These are phyloP conservation scores for Lentithecium fluviatile DNA, from an alignment of 495 filamentous ascomycete species.

Conservation along the genomic window DNA sequence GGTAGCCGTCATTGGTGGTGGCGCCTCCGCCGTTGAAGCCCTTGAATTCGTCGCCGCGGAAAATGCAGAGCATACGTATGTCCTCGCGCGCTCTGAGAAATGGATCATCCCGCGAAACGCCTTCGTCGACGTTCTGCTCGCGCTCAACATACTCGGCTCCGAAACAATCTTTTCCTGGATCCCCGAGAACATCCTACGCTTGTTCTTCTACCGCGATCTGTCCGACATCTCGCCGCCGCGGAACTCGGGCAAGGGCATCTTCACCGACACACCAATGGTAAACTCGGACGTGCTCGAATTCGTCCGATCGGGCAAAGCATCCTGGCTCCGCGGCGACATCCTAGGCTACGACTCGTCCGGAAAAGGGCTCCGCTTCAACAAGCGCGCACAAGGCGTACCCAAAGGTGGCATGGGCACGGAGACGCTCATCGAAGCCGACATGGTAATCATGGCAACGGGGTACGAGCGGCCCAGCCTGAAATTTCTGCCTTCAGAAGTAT, in stretches of 20 bases:
- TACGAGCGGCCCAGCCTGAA: slow-evolving; percentile 68
- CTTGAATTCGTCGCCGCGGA: slow-evolving; percentile 73
- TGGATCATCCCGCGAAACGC: slow-evolving; percentile 86
- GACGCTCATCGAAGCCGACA: slow-evolving; percentile 63
- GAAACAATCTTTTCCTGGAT: slow-evolving; percentile 75
- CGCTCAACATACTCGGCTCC: slow-evolving; percentile 75
- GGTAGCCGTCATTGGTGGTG: slow-evolving; percentile 51
- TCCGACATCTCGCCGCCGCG: slow-evolving; percentile 65
- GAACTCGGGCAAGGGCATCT: slow-evolving; percentile 60
- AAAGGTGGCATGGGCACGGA: slow-evolving; percentile 68
- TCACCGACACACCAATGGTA: slow-evolving; percentile 82
- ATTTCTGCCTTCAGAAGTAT: slow-evolving; percentile 71
- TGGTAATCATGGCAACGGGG: slow-evolving; percentile 82
- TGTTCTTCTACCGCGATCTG: slow-evolving; percentile 85
- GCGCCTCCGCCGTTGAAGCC: slow-evolving; percentile 79
- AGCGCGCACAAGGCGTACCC: slow-evolving; percentile 68
- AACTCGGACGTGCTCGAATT: slow-evolving; percentile 77
- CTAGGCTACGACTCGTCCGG: slow-evolving; percentile 61
- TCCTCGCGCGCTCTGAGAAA: slow-evolving; percentile 78
- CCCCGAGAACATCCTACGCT: slow-evolving; percentile 69
- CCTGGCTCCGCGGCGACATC: slow-evolving; percentile 81
- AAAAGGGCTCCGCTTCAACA: slow-evolving; percentile 69
- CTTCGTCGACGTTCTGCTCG: slow-evolving; percentile 68
- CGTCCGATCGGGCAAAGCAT: slow-evolving; percentile 69
- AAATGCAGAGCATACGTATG: slow-evolving; percentile 64